Percentiles rank a stretch among this genome's conserved stretches.
phyloP scores from a whole-genome alignment of 75 land plant species.

The Cupressus sempervirens region DNA sequence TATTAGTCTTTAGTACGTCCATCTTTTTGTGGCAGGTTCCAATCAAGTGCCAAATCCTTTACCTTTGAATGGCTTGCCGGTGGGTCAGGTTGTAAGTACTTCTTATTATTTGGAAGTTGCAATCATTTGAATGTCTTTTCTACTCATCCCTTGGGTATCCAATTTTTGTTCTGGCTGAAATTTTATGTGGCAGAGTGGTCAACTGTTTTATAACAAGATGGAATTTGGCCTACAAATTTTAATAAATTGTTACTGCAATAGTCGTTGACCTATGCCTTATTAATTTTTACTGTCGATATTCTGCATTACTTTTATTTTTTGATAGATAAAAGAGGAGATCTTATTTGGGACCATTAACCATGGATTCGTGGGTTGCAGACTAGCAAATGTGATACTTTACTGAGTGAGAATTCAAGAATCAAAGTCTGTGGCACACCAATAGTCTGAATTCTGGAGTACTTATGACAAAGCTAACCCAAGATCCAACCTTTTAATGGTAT shows the following conservation, averaged over 20 bases:
- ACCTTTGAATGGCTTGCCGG: slow-evolving; percentile 48
- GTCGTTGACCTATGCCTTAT: neutral
- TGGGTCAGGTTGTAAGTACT: slow-evolving; percentile 23
- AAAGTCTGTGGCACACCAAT: neutral
- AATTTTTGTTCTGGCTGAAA: neutral
- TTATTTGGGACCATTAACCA: too few species aligned
- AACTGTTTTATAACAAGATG: neutral
- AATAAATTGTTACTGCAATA: neutral
- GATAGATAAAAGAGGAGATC: too few species aligned
- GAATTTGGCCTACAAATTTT: neutral
- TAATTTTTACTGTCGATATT: neutral
- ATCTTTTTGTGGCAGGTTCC: slow-evolving; percentile 16
- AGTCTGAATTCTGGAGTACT: neutral
- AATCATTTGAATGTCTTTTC: neutral
- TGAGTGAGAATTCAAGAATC: neutral
- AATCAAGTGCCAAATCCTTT: slow-evolving; percentile 42
- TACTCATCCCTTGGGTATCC: neutral
- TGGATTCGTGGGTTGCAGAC: too few species aligned
- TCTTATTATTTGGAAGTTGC: neutral
- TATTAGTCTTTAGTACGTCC: neutral
- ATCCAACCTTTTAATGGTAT: neutral
- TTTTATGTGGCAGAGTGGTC: neutral
- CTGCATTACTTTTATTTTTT: neutral
- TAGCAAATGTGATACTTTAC: neutral
- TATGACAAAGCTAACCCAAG: neutral